phyloP scores from a whole-genome alignment of 2,329 filamentous ascomycete genomes.

The Penicillium rolfsii region DNA sequence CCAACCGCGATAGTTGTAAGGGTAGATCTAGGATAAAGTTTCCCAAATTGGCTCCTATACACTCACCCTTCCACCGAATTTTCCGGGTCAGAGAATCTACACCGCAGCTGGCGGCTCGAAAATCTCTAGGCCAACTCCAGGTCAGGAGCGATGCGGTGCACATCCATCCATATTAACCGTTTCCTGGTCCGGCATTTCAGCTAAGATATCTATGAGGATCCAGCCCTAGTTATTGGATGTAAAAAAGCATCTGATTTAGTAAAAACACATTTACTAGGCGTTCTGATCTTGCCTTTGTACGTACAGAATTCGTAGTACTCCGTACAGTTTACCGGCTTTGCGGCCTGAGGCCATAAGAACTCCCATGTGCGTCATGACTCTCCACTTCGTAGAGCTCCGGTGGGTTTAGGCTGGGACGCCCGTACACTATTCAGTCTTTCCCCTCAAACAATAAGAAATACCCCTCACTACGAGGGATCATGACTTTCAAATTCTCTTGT shows the following conservation, averaged over 20 bases:
- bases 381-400: constrained; percentile 28
- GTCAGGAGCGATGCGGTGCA: not conserved
- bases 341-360: constrained; percentile 2
- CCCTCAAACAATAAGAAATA: not conserved
- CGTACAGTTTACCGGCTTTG: not conserved
- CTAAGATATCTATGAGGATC: not conserved
- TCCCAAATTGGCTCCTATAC: constrained; percentile 3
- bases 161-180: not conserved
- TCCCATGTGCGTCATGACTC: constrained; percentile 29
- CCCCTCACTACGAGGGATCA: not conserved
- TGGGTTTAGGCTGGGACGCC: constrained; percentile 13
- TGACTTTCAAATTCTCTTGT: not conserved
- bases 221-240: not conserved
- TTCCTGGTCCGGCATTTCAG: not conserved
- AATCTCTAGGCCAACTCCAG: not conserved
- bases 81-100: not conserved
- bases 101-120: not conserved
- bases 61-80: constrained; percentile 1
- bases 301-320: not conserved
- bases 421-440: not conserved
- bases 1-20: not conserved
- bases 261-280: not conserved
- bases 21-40: constrained; percentile 6
- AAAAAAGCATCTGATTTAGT: too few species aligned
- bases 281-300: not conserved